phyloP scores from a whole-genome alignment of 2,329 filamentous ascomycete species.

The Aspergillus aculeatus region DNA sequence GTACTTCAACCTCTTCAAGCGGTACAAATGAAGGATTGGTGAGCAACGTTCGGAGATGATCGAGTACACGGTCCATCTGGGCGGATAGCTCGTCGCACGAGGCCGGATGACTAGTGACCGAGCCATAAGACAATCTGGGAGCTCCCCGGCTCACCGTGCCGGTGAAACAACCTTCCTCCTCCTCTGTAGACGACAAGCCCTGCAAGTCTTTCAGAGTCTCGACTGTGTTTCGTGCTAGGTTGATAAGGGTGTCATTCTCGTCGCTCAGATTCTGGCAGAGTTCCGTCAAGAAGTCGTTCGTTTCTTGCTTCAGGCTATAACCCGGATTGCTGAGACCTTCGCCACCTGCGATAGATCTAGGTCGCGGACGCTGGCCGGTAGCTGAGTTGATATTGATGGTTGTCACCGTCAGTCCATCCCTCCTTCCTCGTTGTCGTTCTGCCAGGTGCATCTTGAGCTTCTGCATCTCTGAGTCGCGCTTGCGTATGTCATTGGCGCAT shows the following conservation, averaged over 20 bases:
- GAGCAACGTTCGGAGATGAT: conserved; percentile 77
- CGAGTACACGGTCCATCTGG: conserved; percentile 74
- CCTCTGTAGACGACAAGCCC: conserved; percentile 43
- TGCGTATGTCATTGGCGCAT: conserved; percentile 86
- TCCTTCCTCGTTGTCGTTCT: conserved; percentile 62
- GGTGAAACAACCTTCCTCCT: conserved; percentile 33
- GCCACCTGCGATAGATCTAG: conserved; percentile 29
- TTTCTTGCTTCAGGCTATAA: conserved; percentile 78
- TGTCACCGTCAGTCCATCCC: conserved; percentile 52
- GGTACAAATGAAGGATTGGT: conserved; percentile 97
- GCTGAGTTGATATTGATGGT: conserved; percentile 49
- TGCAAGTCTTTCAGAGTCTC: conserved; percentile 64
- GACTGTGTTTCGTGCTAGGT: conserved; percentile 69
- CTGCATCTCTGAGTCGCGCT: conserved; percentile 85
- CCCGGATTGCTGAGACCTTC: conserved; percentile 53
- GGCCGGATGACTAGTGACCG: conserved; percentile 51
- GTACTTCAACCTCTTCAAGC: conserved; percentile 87
- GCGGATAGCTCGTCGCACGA: conserved; percentile 67
- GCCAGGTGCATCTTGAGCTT: conserved; percentile 82
- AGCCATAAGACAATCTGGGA: conserved; percentile 23
- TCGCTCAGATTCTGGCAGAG: conserved; percentile 80
- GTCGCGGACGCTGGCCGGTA: conserved; percentile 34
- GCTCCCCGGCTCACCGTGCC: conserved; percentile 22
- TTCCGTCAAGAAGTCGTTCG: conserved; percentile 84
- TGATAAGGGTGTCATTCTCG: conserved; percentile 82